These are phyloP conservation scores for Solanum pennellii DNA, from an alignment of 257 asterid genomes.

Conservation along the genomic window DNA sequence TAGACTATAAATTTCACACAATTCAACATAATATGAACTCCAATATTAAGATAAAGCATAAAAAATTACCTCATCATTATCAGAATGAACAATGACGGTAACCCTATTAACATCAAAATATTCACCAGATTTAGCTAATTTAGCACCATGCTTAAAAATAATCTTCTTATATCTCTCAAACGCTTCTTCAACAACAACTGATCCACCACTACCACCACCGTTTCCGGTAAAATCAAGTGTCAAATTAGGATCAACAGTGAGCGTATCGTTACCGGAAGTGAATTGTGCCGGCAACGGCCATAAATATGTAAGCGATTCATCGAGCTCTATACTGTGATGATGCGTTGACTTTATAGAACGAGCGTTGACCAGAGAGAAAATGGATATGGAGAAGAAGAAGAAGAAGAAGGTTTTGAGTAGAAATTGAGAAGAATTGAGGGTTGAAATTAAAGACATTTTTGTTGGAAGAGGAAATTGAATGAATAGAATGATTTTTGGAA, in stretches of 20 bases:
- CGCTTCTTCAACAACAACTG: slow-evolving; percentile 36
- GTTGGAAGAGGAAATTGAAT: background rate
- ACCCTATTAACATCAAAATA: slow-evolving; percentile 44
- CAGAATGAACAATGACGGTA: slow-evolving; percentile 43
- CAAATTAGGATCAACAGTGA: slow-evolving; percentile 69
- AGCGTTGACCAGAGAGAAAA: slow-evolving; percentile 15
- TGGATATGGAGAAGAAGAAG: background rate
- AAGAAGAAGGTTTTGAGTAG: background rate
- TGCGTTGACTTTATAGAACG: slow-evolving; percentile 22
- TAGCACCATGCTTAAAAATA: slow-evolving; percentile 39
- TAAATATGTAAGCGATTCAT: slow-evolving; percentile 38
- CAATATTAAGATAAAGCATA: background rate
- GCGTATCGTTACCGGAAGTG: slow-evolving; percentile 68
- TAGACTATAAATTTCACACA: background rate
- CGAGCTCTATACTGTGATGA: slow-evolving; percentile 11
- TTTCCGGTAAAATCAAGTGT: slow-evolving; percentile 39
- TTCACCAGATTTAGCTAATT: slow-evolving; percentile 12
- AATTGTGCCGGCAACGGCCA: slow-evolving; percentile 78
- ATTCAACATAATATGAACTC: background rate
- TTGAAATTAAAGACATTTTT: background rate
- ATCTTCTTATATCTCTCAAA: slow-evolving; percentile 55
- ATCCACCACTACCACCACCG: slow-evolving; percentile 18
- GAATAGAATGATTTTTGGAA: background rate
- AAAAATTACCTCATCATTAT: slow-evolving; percentile 44
- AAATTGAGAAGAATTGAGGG: background rate